These are phyloP conservation scores for Postia placenta DNA, from an alignment of 768 basidiomycete genomes.

Conservation along the genomic window DNA sequence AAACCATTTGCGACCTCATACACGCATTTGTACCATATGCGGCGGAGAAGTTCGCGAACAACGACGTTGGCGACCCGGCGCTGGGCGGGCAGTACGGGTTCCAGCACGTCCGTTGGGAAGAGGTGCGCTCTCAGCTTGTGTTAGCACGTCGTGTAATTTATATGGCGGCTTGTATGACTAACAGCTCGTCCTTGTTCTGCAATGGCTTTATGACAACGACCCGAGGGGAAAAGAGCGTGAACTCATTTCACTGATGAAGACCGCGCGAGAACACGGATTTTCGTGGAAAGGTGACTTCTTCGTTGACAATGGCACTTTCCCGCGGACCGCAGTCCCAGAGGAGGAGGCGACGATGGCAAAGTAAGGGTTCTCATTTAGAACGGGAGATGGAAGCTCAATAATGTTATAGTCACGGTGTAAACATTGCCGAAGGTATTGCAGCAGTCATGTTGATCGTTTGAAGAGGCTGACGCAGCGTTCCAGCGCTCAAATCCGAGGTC, in stretches of 20 bases:
- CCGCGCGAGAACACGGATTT: not conserved
- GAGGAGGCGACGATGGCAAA: not conserved
- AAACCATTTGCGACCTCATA: not conserved
- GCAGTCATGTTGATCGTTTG: not conserved
- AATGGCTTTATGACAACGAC: conserved; percentile 1
- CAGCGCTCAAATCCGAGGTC: not conserved
- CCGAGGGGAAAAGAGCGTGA: not conserved
- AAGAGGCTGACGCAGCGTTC: not conserved
- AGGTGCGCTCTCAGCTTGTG: not conserved
- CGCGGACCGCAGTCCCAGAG: not conserved
- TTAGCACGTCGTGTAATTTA: not conserved
- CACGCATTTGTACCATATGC: not conserved
- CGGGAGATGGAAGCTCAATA: not conserved
- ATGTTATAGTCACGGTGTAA: not conserved
- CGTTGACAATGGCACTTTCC: conserved; percentile 1
- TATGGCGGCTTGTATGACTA: not conserved
- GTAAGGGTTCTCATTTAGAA: not conserved
- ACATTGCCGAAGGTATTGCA: not conserved
- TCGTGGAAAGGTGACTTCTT: not conserved
- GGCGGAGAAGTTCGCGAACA: not conserved
- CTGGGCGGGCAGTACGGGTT: not conserved
- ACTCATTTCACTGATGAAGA: not conserved
- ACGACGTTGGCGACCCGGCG: not conserved
- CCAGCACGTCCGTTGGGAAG: not conserved
- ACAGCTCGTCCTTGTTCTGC: not conserved